Conservation (phyloP, 208 protist species). For the Acanthamoeba lenticulata region DNA sequence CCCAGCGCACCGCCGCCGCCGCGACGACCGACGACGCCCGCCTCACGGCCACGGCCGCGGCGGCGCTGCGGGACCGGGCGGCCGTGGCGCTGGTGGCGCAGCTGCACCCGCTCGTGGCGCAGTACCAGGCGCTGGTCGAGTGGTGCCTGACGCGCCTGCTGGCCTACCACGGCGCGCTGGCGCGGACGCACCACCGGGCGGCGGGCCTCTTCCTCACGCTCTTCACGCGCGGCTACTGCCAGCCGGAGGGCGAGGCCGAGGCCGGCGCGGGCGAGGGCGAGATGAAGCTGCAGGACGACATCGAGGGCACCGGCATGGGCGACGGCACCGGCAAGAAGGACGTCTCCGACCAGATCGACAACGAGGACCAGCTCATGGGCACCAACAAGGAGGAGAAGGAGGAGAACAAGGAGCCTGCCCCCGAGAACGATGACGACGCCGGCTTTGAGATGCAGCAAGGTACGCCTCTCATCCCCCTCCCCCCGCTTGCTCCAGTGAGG, state of each 20-base stretch:
- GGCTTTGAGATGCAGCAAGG: slow-evolving; percentile 68
- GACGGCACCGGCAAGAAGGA: slow-evolving; percentile 98
- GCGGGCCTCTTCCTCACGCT: slow-evolving; percentile 92
- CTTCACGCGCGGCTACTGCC: slow-evolving; percentile 95
- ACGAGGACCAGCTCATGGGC: slow-evolving; percentile 88
- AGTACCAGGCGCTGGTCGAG: neutral
- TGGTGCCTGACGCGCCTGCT: slow-evolving; percentile 40
- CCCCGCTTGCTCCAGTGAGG: neutral
- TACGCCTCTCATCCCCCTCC: neutral
- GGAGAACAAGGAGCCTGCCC: slow-evolving; percentile 64
- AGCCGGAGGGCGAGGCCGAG: slow-evolving; percentile 84
- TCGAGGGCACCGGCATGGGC: slow-evolving; percentile 97
- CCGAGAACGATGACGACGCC: slow-evolving; percentile 32
- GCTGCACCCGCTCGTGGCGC: neutral
- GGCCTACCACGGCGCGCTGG: slow-evolving; percentile 82
- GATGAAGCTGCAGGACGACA: slow-evolving; percentile 73
- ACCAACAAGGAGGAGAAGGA: slow-evolving; percentile 66
- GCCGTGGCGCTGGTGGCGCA: neutral
- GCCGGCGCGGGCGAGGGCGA: slow-evolving; percentile 84
- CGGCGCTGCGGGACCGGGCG: neutral
- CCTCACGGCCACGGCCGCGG: neutral
- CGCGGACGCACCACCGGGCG: slow-evolving; percentile 89
- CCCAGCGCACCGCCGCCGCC: neutral
- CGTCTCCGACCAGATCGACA: slow-evolving; percentile 97
- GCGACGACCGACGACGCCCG: neutral